Evolutionary conservation across 805 yeast species (phyloP), one percentile per base, ranked within the genome.

Genomic region (Cyberlindnera mycetangii): DNA sequence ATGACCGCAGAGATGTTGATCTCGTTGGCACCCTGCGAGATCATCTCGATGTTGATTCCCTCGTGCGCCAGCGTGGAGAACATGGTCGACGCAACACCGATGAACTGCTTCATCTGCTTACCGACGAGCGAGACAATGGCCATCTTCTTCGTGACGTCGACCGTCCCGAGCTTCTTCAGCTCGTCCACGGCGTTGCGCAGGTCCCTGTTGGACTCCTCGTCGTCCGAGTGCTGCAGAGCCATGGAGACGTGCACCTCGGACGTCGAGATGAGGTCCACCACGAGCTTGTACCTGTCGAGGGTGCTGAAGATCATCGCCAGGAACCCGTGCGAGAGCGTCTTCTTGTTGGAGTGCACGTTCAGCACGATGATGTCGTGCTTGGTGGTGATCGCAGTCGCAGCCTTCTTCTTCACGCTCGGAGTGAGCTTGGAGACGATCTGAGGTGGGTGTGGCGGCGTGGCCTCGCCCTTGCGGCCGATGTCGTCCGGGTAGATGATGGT

Each of bases 231-330:
- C 53, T 89, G 95, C 53, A 93, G 72, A 4, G 99, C 99, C 98
- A 93, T 92, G 15, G 98, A 92, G 21, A 93, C 96, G 61, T 93
- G 97, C 11, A 93, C 99, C 66, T 93, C 98, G 1, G 97, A 89
- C 3, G 99, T 93, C 37, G 97, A 89, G 58, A 93, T 92, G 60
- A 93, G 79, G 67, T 93, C 99, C 34, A 93, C 98, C 39, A 92
- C 97, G 41, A 92, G 69, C 64, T 79, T 81, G 68, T 79, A 85
- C 53, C 76, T 81, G 68, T 93, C 97, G 60, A 93, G 72, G 20
- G 89, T 85, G 42, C 88, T 78, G 63, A 93, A 93, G 43, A 93
- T 87, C 52, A 80, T 82, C 12, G 98, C 98, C 59, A 93, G 72
- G 69, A 93, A 93, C 5, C 98, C 99, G 64, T 93, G 98, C 7